Percentiles rank a stretch among this genome's conserved stretches.
Conservation (phyloP, 192 early-diverging fungal genomes). For the Podila clonocystis region DNA sequence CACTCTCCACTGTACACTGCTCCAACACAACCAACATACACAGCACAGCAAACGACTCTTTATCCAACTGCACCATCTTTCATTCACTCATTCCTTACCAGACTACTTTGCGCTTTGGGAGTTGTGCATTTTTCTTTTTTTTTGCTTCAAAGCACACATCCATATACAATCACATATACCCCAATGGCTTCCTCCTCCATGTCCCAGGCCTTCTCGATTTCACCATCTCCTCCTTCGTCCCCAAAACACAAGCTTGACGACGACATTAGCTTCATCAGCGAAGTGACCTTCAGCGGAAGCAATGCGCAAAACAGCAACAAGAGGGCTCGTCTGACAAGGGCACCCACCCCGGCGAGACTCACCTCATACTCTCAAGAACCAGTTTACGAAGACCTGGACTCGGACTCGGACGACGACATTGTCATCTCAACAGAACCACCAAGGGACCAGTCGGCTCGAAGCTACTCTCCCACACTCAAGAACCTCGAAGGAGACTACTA, state of each 20-base stretch:
- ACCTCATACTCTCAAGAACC: conserved; percentile 3
- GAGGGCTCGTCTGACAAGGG: not conserved
- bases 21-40: no score
- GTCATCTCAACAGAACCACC: no score
- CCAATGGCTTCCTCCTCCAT: not conserved
- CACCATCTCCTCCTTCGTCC: not conserved
- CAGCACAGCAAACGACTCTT: no score
- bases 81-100: no score
- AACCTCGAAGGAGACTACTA: not conserved
- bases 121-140: no score
- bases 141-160: no score
- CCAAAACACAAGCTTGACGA: not conserved
- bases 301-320: not conserved
- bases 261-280: not conserved
- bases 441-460: not conserved
- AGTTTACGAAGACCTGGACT: not conserved
- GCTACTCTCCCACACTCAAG: conserved; percentile 1
- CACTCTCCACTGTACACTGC: no score
- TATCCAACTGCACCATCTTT: no score
- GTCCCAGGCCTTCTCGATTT: not conserved
- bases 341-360: not conserved
- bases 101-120: no score
- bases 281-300: no score
- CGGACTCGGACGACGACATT: not conserved
- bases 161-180: not conserved